A percentile compares a stretch with the other conserved stretches of the same genome.
These are phyloP conservation scores for Lunularia cruciata DNA, from an alignment of 225 moss, liverwort and hornwort species.

Conservation along the genomic window DNA sequence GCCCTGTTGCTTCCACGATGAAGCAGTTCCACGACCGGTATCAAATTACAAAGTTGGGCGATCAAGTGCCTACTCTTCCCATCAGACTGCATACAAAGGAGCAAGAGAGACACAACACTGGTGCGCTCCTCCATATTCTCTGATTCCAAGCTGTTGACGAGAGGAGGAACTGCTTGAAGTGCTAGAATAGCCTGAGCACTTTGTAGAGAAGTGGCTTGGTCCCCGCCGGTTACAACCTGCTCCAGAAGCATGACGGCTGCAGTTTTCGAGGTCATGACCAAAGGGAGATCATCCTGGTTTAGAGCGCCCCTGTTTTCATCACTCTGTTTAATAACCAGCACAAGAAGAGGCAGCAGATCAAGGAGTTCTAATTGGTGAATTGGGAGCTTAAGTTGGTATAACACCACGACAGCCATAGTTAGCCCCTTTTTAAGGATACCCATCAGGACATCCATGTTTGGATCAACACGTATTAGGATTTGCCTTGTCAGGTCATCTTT, in stretches of 20 bases:
- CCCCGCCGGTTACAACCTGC: slow-evolving; percentile 39
- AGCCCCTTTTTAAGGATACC: slow-evolving; percentile 39
- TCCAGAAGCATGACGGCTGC: slow-evolving; percentile 50
- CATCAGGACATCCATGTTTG: slow-evolving; percentile 25
- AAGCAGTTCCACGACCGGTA: slow-evolving; percentile 43
- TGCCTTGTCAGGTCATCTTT: slow-evolving; percentile 28
- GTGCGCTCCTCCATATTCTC: slow-evolving; percentile 35
- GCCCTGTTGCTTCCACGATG: slow-evolving; percentile 41
- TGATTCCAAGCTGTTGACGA: slow-evolving; percentile 32
- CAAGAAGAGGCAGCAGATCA: slow-evolving; percentile 41
- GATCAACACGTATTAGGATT: slow-evolving; percentile 31
- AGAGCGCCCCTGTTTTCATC: slow-evolving; percentile 17
- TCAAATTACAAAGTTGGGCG: slow-evolving; percentile 27
- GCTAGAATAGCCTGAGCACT: slow-evolving; percentile 25
- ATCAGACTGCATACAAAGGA: slow-evolving; percentile 45
- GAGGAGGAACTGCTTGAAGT: slow-evolving; percentile 38
- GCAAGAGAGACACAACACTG: slow-evolving; percentile 38
- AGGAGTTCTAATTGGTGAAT: slow-evolving; percentile 21
- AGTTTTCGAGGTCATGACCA: slow-evolving; percentile 38
- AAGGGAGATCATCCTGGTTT: slow-evolving; percentile 22
- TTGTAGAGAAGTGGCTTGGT: slow-evolving; percentile 16
- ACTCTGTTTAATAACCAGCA: slow-evolving; percentile 34
- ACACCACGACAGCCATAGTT: slow-evolving; percentile 33
- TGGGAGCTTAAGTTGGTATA: slow-evolving; percentile 44
- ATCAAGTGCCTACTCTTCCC: slow-evolving; percentile 39